phyloP scores from a whole-genome alignment of 2,329 filamentous ascomycete species.

The Balansia obtecta region DNA sequence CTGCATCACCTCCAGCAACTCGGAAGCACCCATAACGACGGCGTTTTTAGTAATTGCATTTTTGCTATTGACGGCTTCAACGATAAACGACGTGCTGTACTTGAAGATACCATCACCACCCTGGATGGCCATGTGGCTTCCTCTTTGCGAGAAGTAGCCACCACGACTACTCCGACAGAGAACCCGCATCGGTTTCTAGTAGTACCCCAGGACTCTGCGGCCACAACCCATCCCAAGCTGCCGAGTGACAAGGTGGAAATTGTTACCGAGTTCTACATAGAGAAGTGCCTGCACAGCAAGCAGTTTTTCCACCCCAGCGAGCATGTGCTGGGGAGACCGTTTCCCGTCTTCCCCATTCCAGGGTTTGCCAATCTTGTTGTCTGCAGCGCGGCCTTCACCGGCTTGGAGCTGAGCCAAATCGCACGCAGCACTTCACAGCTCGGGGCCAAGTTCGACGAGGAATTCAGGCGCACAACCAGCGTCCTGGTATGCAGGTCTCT shows the following conservation, averaged over 20 bases:
- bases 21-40: slow-evolving; percentile 11
- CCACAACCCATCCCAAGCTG: slow-evolving; percentile 29
- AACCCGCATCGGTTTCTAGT: slow-evolving; percentile 35
- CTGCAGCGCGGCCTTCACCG: slow-evolving; percentile 70
- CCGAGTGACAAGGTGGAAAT: slow-evolving; percentile 29
- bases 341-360: slow-evolving; percentile 55
- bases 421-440: slow-evolving; percentile 64
- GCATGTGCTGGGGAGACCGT: slow-evolving; percentile 66
- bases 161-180: slow-evolving; percentile 16
- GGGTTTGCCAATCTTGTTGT: slow-evolving; percentile 61
- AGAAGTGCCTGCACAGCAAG: slow-evolving; percentile 73
- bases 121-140: slow-evolving; percentile 32
- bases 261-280: slow-evolving; percentile 89
- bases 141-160: slow-evolving; percentile 28
- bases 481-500: slow-evolving; percentile 61
- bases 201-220: slow-evolving; percentile 39
- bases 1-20: slow-evolving; percentile 1
- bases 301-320: slow-evolving; percentile 53
- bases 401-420: slow-evolving; percentile 76
- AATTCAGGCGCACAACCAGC: slow-evolving; percentile 57
- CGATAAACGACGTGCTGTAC: slow-evolving; percentile 33
- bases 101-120: slow-evolving; percentile 34
- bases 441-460: slow-evolving; percentile 71
- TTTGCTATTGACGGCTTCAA: slow-evolving; percentile 52
- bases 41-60: slow-evolving; percentile 41